These are phyloP conservation scores for Wallacemonas collosoma DNA, from an alignment of 208 protist species.

Conservation along the genomic window DNA sequence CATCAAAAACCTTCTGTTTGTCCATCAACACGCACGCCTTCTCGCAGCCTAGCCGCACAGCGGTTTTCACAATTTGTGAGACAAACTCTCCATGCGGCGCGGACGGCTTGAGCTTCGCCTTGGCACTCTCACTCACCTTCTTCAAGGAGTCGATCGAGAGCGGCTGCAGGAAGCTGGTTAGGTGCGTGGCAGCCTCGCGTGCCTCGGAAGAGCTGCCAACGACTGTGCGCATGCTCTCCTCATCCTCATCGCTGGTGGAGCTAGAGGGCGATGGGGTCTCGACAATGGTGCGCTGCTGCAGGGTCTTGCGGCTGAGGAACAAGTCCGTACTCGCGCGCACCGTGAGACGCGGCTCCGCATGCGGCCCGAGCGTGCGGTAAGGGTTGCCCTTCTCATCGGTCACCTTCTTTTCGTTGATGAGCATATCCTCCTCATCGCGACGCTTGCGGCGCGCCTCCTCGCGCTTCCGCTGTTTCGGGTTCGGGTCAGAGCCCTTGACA, in stretches of 20 bases:
- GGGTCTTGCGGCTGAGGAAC: slow-evolving; percentile 82
- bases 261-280: slow-evolving; percentile 57
- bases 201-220: slow-evolving; percentile 51
- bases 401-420: slow-evolving; percentile 87
- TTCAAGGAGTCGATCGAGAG: slow-evolving; percentile 90
- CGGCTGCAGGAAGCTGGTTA: slow-evolving; percentile 83
- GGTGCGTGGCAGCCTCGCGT: slow-evolving; percentile 65
- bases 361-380: slow-evolving; percentile 76
- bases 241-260: slow-evolving; percentile 56
- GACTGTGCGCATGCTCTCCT: slow-evolving; percentile 41
- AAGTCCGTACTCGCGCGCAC: slow-evolving; percentile 66
- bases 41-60: slow-evolving; percentile 83
- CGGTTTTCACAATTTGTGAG: slow-evolving; percentile 84
- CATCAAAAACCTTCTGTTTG: slow-evolving; percentile 90
- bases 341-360: slow-evolving; percentile 73
- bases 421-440: slow-evolving; percentile 82
- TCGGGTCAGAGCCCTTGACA: slow-evolving; percentile 36
- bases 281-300: slow-evolving; percentile 79
- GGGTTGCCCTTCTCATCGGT: slow-evolving; percentile 80
- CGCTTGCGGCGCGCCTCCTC: slow-evolving; percentile 79
- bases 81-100: slow-evolving; percentile 80
- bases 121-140: slow-evolving; percentile 89
- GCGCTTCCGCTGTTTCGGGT: slow-evolving; percentile 68
- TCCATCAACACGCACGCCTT: slow-evolving; percentile 90
- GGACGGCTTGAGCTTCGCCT: slow-evolving; percentile 83